Evolutionary conservation across 1,284 basidiomycete species (phyloP), one percentile per base, ranked within the genome.

Genomic region (Austroboletus novae-zelandiae): DNA sequence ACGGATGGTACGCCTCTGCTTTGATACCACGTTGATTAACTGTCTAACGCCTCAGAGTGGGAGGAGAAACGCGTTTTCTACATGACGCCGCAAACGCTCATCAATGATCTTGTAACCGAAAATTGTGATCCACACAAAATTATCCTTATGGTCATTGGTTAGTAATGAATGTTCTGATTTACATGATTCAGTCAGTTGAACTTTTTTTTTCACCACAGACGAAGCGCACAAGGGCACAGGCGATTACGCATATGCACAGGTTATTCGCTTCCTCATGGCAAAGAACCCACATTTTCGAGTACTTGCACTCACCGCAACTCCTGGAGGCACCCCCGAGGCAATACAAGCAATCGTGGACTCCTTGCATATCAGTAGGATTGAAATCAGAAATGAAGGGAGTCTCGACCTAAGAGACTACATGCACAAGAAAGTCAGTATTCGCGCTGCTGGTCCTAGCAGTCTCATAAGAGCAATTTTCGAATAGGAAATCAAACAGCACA

Each of bases 191-290:
- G 15, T 43, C 29, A 48, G 47, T 56, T 41, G 32, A 51, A 17
- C 32, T 31, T 20, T 10, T 14, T 34, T 43, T 10, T 14, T 34
- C 43, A 23, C 20, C 20, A 20, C 57, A 94, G 96, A 99, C 61
- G 97, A 99, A 66, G 97, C 97, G 0, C 97, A 99, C 70, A 85
- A 88, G 61, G 96, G 92, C 1, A 93, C 89, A 0, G 96, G 97
- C 3, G 87, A 89, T 52, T 97, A 97, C 61, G 87, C 96, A 2
- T 99, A 99, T 66, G 89, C 89, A 48, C 89, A 91, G 60, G 86
- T 94, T 45, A 78, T 99, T 43, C 87, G 93, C 9, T 92, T 80
- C 58, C 79, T 99, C 62, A 98, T 95, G 85, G 85, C 90, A 0
- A 90, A 88, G 68, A 98, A 98, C 59, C 94, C 94, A 0, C 84